Evolutionary conservation across 306 rosid species (phyloP), one percentile per base, ranked within the genome.

Genomic region (Luffa aegyptiaca): DNA sequence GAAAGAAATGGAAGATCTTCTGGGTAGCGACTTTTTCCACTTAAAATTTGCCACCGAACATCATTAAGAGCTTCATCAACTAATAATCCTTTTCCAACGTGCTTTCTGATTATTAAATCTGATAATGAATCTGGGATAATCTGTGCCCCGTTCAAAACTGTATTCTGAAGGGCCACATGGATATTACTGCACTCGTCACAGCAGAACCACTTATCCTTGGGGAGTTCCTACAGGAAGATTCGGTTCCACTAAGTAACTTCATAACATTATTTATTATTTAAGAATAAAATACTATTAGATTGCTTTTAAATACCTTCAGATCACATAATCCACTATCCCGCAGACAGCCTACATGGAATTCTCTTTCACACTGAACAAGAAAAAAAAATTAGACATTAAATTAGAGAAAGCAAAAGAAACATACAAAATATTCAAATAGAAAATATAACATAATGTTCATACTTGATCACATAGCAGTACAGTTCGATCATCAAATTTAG

Each of bases 201-300:
- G 84, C 99, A 96, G 84, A 96, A 96, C 99, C 99, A 96, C 90
- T 96, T 96, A 79, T 96, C 97, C 88, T 88, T 96, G 42, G 99
- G 99, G 55, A 96, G 92, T 84, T 91, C 99, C 99, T 96, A 87
- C 75, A 73, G 73, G 21, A 59, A 76, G 37, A 80, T 37, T 45
- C 39, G 61, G 66, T 6, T 53, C 82, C 59, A 13, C 42, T 85
- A 52, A 82, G 81, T 80, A 76, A n/a, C 64, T 17, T 51, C 53
- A 80, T 55, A 75, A 77, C 69, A 33, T 80, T 70, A 68, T 59
- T 57, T 42, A 53, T 26, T 26, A 26, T 26, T 26, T 26, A 84
- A 57, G 36, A 84, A 45, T 46, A 33, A 53, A 56, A 59, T 68
- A 81, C 72, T 53, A 66, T 18, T 41, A 17, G 64, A 76, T 82